A percentile compares a stretch with the other conserved stretches of the same genome.
These are phyloP conservation scores for Primulina huaijiensis DNA, from an alignment of 257 asterid species.

Conservation along the genomic window DNA sequence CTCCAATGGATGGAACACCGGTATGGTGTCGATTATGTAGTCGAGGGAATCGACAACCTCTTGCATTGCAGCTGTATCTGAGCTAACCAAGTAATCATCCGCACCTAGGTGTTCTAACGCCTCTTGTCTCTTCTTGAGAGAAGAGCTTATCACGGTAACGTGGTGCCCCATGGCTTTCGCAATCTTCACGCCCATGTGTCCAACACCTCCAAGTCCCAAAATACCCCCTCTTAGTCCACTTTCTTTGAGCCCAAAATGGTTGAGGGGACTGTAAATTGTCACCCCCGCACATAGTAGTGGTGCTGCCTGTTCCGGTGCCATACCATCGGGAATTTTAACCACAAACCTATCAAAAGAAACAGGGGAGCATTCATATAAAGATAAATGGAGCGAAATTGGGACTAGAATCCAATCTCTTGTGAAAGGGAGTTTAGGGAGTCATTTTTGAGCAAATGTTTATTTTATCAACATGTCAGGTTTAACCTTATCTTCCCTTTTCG, in stretches of 20 bases:
- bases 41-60: slow-evolving; percentile 69
- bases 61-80: slow-evolving; percentile 52
- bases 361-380: neutral
- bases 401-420: no score
- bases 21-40: slow-evolving; percentile 84
- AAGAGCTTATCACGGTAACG: slow-evolving; percentile 82
- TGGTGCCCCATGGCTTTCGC: slow-evolving; percentile 97
- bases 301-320: slow-evolving; percentile 91
- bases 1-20: slow-evolving; percentile 77
- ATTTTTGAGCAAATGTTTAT: no score
- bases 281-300: slow-evolving; percentile 92
- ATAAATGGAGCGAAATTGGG: neutral
- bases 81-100: slow-evolving; percentile 79
- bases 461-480: no score
- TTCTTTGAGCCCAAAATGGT: slow-evolving; percentile 63
- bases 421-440: no score
- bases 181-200: slow-evolving; percentile 94
- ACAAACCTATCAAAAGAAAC: slow-evolving; percentile 51
- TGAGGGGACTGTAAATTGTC: slow-evolving; percentile 80
- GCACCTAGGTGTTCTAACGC: slow-evolving; percentile 86
- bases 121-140: slow-evolving; percentile 66
- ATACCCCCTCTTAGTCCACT: slow-evolving; percentile 80
- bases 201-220: slow-evolving; percentile 93
- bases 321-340: slow-evolving; percentile 82
- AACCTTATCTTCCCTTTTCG: no score